Evolutionary conservation across 345 rosid genomes (phyloP).

Genomic region (Brassica carinata): DNA sequence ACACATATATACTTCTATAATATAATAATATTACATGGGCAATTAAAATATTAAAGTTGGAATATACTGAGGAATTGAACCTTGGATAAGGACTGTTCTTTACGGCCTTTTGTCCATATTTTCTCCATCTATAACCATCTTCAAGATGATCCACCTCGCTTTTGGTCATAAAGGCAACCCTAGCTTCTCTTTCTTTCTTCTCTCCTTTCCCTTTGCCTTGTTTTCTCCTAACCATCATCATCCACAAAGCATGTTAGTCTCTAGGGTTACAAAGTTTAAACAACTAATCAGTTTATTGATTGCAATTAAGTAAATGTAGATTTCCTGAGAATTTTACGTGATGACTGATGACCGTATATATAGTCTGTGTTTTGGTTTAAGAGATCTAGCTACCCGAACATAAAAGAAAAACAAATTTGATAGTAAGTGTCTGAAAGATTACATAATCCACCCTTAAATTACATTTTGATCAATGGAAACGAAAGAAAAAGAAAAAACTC

Average conservation of each 20-base stretch:
- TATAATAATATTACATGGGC: neutral
- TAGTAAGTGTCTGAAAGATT: neutral
- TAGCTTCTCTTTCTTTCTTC: slow-evolving; percentile 56
- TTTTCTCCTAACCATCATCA: slow-evolving; percentile 45
- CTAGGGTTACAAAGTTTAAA: neutral
- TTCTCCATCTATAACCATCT: slow-evolving; percentile 88
- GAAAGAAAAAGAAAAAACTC: slow-evolving; percentile 19
- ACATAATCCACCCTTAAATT: neutral
- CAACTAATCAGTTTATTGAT: neutral
- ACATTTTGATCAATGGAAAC: neutral
- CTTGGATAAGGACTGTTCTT: slow-evolving; percentile 77
- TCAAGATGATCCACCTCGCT: slow-evolving; percentile 79
- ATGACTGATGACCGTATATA: no score
- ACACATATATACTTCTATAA: neutral
- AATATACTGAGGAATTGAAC: slow-evolving; percentile 35
- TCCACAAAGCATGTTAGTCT: slow-evolving; percentile 1
- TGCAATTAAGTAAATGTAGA: neutral
- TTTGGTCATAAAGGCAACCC: slow-evolving; percentile 78
- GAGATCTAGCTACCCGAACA: neutral
- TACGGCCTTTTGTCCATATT: slow-evolving; percentile 84
- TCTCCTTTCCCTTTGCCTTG: slow-evolving; percentile 51
- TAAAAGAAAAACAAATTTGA: neutral
- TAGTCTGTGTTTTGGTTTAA: neutral
- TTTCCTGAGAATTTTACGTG: no score
- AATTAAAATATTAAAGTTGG: neutral